Base-by-base conservation (phyloP, 2,329 filamentous ascomycete species). In the Talaromyces sp. region DNA sequence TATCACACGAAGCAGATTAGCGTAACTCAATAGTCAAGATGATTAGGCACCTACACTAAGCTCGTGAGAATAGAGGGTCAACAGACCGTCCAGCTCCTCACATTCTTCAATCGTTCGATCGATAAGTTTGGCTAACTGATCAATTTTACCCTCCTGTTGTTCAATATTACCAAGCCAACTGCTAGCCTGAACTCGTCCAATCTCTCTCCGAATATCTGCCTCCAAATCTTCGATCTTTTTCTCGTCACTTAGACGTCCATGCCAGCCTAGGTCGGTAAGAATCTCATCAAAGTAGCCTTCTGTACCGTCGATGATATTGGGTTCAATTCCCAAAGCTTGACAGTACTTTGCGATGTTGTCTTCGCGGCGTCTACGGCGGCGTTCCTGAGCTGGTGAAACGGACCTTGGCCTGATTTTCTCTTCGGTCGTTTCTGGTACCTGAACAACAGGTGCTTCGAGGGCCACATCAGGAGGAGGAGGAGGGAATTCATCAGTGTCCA, bases 41-140 rank as follows among this genome's bases (percentile, higher is more conserved):
- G 27, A 7, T 22, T 10, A 31, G 33, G 52, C 10, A 77, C 90
- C 82, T 84, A 94, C 91, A 72, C 92, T 92, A 67, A 99, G 83
- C 77, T 99, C 95, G 31, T 98, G 95, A 56, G 91, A 92, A 77
- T 99, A 99, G 39, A 99, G 81, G 0, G 95, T 99, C 61, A 99
- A 82, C 45, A 99, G 83, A 66, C 96, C 96, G 75, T 99, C 95
- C 65, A 99, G 83, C 79, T 98, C 94, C 71, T 99, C 96, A 73
- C 95, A 98, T 79, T 99, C 95, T 22, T 89, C 86, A 71, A 99
- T 93, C n/a, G 93, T 91, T 68, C 89, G 85, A 74, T 99, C 94
- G 63, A 99, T 89, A 63, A 96, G 88, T 65, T 83, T 86, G 71
- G 94, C 93, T 70, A 99, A 92, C 31, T 91, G 90, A 65, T 92